Evolutionary conservation across 2,329 filamentous ascomycete genomes (phyloP), one percentile per base, ranked within the genome.

Genomic region (Fusarium nodosum): DNA sequence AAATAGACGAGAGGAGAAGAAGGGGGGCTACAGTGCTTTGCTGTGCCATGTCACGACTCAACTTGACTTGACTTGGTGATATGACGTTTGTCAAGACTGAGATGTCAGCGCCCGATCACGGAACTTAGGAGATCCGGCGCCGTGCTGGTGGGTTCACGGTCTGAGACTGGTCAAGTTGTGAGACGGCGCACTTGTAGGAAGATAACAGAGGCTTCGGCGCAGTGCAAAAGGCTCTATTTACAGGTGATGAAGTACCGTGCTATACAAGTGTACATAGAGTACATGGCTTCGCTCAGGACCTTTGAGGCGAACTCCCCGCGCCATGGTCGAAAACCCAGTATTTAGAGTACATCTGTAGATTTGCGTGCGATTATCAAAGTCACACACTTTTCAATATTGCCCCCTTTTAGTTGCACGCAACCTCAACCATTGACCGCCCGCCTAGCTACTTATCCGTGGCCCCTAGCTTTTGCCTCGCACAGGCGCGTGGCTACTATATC

Each of bases 41-140:
- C 60, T 66, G 66, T 60, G 54, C 36, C 60, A 45, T 65, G 54
- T 12, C 55, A 57, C 64, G 62, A 64, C 70, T 61, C 51, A 30
- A 45, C 18, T 28, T 24, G 22, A 46, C 31, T 34, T 48, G 22
- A 51, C 22, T 64, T 56, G 48, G 46, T 66, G 64, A 69, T 56
- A 70, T 68, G 71, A 72, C 60, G 54, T 73, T 39, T 38, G 31
- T 56, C 28, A 45, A 42, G 59, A 56, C 56, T 61, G 58, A 64
- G 38, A 50, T 48, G 46, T 62, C 52, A 69, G 66, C 46, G 51
- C 60, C 54, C 64, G 47, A 59, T 28, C 26, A 39, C 66, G 62
- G 66, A 63, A 57, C 50, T 18, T 38, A 55, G 18, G 60, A 60
- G 60, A 66, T 61, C 66, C 66, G 66, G 62, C 57, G 50, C 66